phyloP scores from a whole-genome alignment of 768 basidiomycete genomes.

The Piloderma croceum region DNA sequence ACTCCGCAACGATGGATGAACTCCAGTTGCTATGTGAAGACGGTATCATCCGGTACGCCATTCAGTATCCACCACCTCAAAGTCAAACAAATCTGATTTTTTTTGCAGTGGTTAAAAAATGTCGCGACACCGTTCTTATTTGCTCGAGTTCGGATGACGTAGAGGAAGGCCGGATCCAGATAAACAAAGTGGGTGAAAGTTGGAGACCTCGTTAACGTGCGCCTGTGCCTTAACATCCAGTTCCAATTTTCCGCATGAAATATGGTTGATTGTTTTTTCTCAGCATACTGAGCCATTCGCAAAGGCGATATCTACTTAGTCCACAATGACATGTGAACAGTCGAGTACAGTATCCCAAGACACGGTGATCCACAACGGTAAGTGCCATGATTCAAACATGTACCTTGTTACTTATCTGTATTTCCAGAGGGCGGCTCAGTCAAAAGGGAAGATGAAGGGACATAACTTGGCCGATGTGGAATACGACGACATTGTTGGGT shows the following conservation, averaged over 20 bases:
- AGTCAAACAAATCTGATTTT: slow-evolving; percentile 4
- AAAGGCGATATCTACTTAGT: slow-evolving; percentile 99
- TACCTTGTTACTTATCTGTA: slow-evolving; percentile 3
- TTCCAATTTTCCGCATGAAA: slow-evolving; percentile 28
- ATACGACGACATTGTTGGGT: slow-evolving; percentile 98
- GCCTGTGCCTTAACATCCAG: slow-evolving; percentile 95
- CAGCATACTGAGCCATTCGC: slow-evolving; percentile 89
- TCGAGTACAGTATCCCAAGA: slow-evolving; percentile 99
- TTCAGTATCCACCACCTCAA: not conserved
- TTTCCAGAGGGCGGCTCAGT: slow-evolving; percentile 90
- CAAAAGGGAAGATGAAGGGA: slow-evolving; percentile 98
- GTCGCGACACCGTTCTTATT: slow-evolving; percentile 95
- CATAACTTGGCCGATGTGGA: slow-evolving; percentile 94
- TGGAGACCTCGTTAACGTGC: slow-evolving; percentile 92
- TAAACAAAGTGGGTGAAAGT: slow-evolving; percentile 99
- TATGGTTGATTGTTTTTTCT: too few species aligned
- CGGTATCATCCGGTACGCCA: slow-evolving; percentile 83
- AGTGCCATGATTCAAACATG: slow-evolving; percentile 10
- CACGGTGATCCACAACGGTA: slow-evolving; percentile 91
- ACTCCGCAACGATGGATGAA: slow-evolving; percentile 94
- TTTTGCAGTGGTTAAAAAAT: slow-evolving; percentile 86
- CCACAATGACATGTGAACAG: slow-evolving; percentile 95
- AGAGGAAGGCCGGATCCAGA: slow-evolving; percentile 94
- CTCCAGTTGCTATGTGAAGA: slow-evolving; percentile 94
- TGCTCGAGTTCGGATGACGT: slow-evolving; percentile 93